Percentiles rank a stretch among this genome's conserved stretches.
Conservation (phyloP, 2,329 filamentous ascomycete species). For the Zymoseptoria tritici region DNA sequence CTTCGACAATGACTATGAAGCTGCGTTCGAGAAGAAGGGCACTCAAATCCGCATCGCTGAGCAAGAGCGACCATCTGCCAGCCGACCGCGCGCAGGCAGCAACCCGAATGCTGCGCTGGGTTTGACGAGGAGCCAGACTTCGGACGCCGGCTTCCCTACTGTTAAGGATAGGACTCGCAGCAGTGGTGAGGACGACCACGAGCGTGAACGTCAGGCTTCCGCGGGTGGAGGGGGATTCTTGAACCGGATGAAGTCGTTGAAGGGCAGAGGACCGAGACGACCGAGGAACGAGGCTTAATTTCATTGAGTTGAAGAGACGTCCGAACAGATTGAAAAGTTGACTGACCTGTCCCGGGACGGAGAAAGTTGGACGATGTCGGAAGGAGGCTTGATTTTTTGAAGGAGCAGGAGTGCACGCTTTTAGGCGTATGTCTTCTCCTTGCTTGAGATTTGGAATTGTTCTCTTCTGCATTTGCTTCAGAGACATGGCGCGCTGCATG, state of each 20-base stretch:
- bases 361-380: neutral
- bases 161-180: constrained; percentile 23
- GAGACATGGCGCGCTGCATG: neutral
- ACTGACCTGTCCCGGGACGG: neutral
- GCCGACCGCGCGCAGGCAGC: constrained; percentile 40
- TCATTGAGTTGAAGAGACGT: neutral
- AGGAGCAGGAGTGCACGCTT: neutral
- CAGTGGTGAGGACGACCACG: constrained; percentile 38
- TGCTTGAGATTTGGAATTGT: neutral
- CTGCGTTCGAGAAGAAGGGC: constrained; percentile 58
- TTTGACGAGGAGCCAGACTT: constrained; percentile 13
- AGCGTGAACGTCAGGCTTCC: constrained; percentile 31
- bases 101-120: constrained; percentile 46
- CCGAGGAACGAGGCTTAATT: constrained; percentile 27
- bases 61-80: constrained; percentile 27
- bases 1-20: constrained; percentile 67
- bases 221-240: constrained; percentile 52
- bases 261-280: constrained; percentile 48
- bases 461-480: neutral
- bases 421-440: neutral
- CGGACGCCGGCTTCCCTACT: constrained; percentile 11
- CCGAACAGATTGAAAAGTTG: neutral
- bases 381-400: neutral
- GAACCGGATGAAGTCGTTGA: constrained; percentile 74
- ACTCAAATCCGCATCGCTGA: constrained; percentile 49